These are phyloP conservation scores for Neurospora sp. DNA, from an alignment of 2,329 filamentous ascomycete species.

Conservation along the genomic window DNA sequence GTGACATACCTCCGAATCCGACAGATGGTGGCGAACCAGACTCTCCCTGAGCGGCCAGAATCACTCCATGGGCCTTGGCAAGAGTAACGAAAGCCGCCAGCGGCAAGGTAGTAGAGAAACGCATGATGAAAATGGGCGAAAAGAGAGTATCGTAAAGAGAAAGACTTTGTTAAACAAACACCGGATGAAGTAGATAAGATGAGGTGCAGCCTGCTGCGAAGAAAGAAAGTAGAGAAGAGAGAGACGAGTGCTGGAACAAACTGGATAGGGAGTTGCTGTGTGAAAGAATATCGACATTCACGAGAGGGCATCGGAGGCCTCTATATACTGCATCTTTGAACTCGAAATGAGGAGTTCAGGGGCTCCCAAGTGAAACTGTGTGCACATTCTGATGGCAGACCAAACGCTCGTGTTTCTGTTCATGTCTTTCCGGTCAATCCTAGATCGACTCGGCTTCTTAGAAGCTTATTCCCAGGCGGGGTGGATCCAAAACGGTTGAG, in stretches of 20 bases:
- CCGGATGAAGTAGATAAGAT: background rate
- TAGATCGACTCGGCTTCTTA: background rate
- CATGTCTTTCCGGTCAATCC: background rate
- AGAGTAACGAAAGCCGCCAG: constrained; percentile 26
- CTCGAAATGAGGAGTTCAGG: background rate
- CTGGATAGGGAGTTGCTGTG: background rate
- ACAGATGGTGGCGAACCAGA: constrained; percentile 35
- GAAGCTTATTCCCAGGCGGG: background rate
- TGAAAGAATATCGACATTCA: background rate
- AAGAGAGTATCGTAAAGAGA: background rate
- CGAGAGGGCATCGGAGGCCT: background rate
- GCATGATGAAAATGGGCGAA: constrained; percentile 2
- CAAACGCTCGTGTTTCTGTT: background rate
- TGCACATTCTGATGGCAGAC: background rate
- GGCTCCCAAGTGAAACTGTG: background rate
- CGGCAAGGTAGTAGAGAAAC: constrained; percentile 17
- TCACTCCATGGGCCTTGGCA: constrained; percentile 34
- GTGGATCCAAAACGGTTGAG: background rate
- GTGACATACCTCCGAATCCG: constrained; percentile 35
- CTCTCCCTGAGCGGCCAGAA: constrained; percentile 36
- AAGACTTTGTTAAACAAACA: background rate
- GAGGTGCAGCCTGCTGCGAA: background rate
- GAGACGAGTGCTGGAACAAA: background rate
- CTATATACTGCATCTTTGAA: background rate
- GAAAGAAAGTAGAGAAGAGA: background rate